Base-by-base conservation (phyloP, 495 filamentous ascomycete genomes). In the Neurospora terricola region DNA sequence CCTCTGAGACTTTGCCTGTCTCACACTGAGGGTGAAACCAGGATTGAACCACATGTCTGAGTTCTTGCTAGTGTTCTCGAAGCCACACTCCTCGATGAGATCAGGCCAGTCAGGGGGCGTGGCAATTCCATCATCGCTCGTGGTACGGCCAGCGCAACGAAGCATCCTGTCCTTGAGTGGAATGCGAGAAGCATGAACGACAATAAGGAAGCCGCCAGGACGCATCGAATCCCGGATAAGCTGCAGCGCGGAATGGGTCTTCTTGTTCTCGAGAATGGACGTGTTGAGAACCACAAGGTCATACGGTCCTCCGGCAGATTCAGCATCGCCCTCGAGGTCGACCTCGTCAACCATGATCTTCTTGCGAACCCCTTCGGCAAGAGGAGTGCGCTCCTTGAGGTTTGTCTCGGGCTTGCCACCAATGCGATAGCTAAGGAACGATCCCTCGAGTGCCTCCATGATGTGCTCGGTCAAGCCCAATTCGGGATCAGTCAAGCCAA, bases 271-370 rank as follows among this genome's bases (percentile, higher is more conserved):
- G 14, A 84, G 70, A 37, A 83, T 39, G 3, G 81, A 79, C 9
- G 79, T 80, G 1, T 80, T 77, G 11, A 84, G 69, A 2, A 86
- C 16, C 14, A 82, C 83, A 2, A 86, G 73, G 68, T 86, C 84
- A 62, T 82, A 82, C 1, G 38, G 38, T 7, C 74, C 70, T 0
- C 71, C 10, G 2, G 71, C 70, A 3, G 12, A 38, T 3, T 71
- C 36, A 10, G 42, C 59, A 5, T 76, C 69, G 8, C 70, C 59
- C 4, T 72, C 69, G 5, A 83, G 39, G 69, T 83, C 78, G 6
- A 85, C 16, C 30, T 75, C 69, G 18, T 75, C 71, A 9, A 76
- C 42, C 39, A 71, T 70, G 30, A 80, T 40, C 72, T 78, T 80
- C 39, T 73, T 77, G 16, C 71, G 71, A 6, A 73, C 7, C 0